Percentiles rank a stretch among this genome's conserved stretches.
These are phyloP conservation scores for Sordariomycetes sp. DNA, from an alignment of 2,329 filamentous ascomycete species.

Conservation along the genomic window DNA sequence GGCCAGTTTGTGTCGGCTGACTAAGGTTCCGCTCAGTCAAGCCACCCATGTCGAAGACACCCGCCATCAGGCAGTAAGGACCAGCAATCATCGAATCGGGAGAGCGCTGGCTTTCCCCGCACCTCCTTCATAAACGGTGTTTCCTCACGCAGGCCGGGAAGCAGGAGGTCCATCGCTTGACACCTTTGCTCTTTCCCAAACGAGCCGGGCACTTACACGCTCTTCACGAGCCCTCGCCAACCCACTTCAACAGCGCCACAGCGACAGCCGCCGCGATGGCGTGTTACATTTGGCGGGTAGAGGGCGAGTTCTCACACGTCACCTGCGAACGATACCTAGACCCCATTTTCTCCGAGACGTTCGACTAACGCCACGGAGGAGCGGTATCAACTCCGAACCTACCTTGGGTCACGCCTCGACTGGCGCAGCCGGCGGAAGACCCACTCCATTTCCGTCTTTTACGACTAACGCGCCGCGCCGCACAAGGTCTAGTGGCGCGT, in stretches of 20 bases:
- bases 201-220: too few relatives aligned
- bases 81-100: too few relatives aligned
- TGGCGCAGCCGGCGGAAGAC: not conserved
- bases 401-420: not conserved
- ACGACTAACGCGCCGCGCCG: not conserved
- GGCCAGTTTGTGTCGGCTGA: not conserved
- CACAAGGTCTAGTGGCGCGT: not conserved
- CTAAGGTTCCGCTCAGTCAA: not conserved
- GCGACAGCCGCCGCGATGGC: not conserved
- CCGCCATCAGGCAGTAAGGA: too few relatives aligned
- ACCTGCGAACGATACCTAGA: not conserved
- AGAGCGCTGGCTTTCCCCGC: too few relatives aligned
- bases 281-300: not conserved
- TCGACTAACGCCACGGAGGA: not conserved
- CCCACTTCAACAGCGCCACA: not conserved
- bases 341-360: not conserved
- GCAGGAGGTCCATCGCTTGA: too few relatives aligned
- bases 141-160: too few relatives aligned
- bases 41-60: not conserved
- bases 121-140: too few relatives aligned
- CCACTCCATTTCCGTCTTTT: not conserved
- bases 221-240: not conserved
- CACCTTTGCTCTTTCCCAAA: too few relatives aligned
- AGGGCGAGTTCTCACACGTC: not conserved
- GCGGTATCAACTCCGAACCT: not conserved